phyloP scores from a whole-genome alignment of 108 stramenopile genomes.

The Epithemia pelagica region DNA sequence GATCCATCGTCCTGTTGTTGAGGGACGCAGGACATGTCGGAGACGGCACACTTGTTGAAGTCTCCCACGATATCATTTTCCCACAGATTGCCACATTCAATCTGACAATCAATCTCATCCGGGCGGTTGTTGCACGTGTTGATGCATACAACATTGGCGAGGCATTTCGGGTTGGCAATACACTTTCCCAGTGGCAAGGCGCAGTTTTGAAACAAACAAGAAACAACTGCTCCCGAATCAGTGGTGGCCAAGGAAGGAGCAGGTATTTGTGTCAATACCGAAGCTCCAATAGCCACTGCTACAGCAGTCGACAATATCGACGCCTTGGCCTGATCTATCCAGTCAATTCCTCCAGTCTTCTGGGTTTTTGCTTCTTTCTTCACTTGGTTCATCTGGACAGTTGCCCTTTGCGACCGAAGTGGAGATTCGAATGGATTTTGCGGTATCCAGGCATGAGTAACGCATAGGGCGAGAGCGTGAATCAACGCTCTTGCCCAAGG shows the following conservation, averaged over 20 bases:
- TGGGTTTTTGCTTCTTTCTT: no score
- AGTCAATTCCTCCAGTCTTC: no score
- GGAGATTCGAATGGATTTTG: no score
- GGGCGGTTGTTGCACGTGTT: conserved; percentile 80
- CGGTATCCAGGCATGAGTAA: no score
- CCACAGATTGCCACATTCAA: conserved; percentile 92
- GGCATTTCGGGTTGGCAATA: conserved; percentile 85
- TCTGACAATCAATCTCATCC: conserved; percentile 91
- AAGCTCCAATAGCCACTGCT: conserved; percentile 9
- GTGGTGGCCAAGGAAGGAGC: conserved; percentile 30
- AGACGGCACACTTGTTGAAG: conserved; percentile 95
- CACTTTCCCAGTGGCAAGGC: conserved; percentile 75
- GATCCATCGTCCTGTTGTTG: conserved; percentile 85
- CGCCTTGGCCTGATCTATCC: no score
- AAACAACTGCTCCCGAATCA: conserved; percentile 65
- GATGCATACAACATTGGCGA: conserved; percentile 93
- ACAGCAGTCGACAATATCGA: neutral
- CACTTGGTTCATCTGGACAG: no score
- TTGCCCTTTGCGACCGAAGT: no score
- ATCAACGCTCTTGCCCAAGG: no score
- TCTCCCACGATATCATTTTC: conserved; percentile 93
- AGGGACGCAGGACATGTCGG: conserved; percentile 86
- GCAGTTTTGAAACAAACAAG: conserved; percentile 73
- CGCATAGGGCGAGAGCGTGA: no score
- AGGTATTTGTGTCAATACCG: conserved; percentile 1